These are phyloP conservation scores for Cryoendolithus antarcticus DNA, from an alignment of 2,329 filamentous ascomycete genomes.

Conservation along the genomic window DNA sequence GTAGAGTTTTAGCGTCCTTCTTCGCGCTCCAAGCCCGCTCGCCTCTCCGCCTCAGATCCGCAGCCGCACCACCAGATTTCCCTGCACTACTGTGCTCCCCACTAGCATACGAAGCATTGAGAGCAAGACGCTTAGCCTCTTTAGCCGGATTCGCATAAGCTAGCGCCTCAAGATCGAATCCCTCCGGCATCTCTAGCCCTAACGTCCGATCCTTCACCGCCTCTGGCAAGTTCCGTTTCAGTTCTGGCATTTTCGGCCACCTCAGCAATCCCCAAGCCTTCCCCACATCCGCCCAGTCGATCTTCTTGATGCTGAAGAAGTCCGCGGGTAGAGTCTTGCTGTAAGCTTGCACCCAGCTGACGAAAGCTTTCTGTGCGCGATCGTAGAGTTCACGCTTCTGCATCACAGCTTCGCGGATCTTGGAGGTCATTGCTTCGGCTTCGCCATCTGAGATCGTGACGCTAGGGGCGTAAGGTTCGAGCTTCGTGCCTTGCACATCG, in stretches of 20 bases:
- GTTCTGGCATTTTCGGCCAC: slow-evolving; percentile 88
- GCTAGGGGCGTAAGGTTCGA: slow-evolving; percentile 18
- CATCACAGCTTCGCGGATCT: slow-evolving; percentile 48
- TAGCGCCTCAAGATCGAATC: slow-evolving; percentile 26
- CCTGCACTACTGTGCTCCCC: slow-evolving; percentile 13
- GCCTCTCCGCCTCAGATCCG: slow-evolving; percentile 17
- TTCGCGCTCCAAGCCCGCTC: slow-evolving; percentile 24
- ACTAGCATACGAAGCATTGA: slow-evolving; percentile 17
- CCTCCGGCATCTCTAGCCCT: slow-evolving; percentile 22
- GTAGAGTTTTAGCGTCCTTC: slow-evolving; percentile 8
- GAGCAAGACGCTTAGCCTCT: slow-evolving; percentile 30
- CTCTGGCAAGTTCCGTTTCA: slow-evolving; percentile 30
- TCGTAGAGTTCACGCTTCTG: slow-evolving; percentile 62
- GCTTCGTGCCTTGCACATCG: slow-evolving; percentile 27
- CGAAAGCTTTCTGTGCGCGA: slow-evolving; percentile 82
- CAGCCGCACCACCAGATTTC: slow-evolving; percentile 19
- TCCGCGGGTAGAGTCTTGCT: slow-evolving; percentile 80
- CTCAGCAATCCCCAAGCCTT: slow-evolving; percentile 75
- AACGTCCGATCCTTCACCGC: slow-evolving; percentile 28
- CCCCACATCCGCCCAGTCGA: slow-evolving; percentile 76
- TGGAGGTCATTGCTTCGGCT: slow-evolving; percentile 43
- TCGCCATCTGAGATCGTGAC: slow-evolving; percentile 47
- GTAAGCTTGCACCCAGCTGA: slow-evolving; percentile 86
- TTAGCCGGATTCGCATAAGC: slow-evolving; percentile 34
- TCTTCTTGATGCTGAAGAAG: slow-evolving; percentile 71